Evolutionary conservation across 2,329 filamentous ascomycete species (phyloP), one percentile per base, ranked within the genome.

Genomic region (Pestalotiopsis sp.): DNA sequence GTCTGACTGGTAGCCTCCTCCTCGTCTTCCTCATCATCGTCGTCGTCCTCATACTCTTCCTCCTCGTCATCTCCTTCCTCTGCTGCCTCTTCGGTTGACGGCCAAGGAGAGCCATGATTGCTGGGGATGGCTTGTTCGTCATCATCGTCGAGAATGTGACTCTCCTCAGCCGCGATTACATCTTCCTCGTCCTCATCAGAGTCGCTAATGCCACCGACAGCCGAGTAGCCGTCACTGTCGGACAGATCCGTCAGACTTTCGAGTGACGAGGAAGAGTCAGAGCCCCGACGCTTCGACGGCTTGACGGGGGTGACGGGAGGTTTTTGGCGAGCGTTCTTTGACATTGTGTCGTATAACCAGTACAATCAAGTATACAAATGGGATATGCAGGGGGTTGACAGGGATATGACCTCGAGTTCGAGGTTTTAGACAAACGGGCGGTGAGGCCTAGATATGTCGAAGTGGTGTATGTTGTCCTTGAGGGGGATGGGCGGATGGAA

Each of bases 201-300:
- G 73, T 94, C 92, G 72, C 88, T 92, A 69, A 97, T 91, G 64
- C 94, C 88, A 76, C 95, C 92, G 68, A 97, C 91, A 48, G 85
- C 91, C 1, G 89, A 92, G 78, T 94, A 94, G 67, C 89, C 91
- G 65, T 86, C 86, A 74, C 94, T 92, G 68, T 94, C 92, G 69
- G 88, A 91, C 5, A 89, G 81, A 26, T 61, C 58, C 26, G 58
- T 38, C 30, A 61, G 26, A n/a, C 35, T 35, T 73, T 88, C 81
- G 67, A 86, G 78, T 1, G 86, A 87, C 10, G 87, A 86, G 5
- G 86, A 87, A 5, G 82, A 81, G 72, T 84, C 82, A 38, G 85
- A 88, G 68, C 77, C 81, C 64, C 85, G 81, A 70, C 86, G 85
- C 70, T 81, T 84, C 70, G 78, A 73, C 61, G 76, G 78, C 76